Evolutionary conservation across 495 filamentous ascomycete genomes (phyloP), one percentile per base, ranked within the genome.

Genomic region (Pseudotulostoma volvatum): DNA sequence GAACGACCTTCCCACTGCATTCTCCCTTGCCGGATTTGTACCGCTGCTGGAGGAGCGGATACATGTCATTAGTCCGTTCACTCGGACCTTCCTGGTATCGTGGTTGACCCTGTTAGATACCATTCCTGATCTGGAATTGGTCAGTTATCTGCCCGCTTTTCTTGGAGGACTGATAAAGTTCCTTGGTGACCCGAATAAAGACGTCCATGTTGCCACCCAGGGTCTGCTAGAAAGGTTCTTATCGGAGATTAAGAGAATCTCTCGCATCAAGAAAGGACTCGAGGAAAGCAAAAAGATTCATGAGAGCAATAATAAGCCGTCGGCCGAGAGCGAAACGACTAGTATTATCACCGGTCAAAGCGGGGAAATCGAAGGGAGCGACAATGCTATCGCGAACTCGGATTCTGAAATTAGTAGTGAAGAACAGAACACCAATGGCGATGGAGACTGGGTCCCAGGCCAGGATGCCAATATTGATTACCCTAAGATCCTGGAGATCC

Each of bases 381-480:
- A 70, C 9, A 63, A 61, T 43, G 58, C 59, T 2, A 54, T 74
- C 18, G 68, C 67, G 15, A 73, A 77, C 35, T 71, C 61, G 1
- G 71, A 69, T 17, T 63, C 60, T 3, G 60, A 63, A 19, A n/a
- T n/a, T n/a, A n/a, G n/a, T n/a, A 66, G 69, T 30, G 76, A 77
- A 18, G 77, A 81, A 16, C 76, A 79, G 18, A 65, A 64, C 4
- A 71, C 71, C 31, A 77, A 62, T 9, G 49, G 67, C 31, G 87
- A 95, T 44, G 87, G 84, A 36, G 87, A 93, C 44, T 99, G 86
- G 86, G 74, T 96, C 15, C 92, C 92, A 0, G 92, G 92, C 2
- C 90, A 96, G 63, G 92, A 99, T 58, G 84, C 96, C 3, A 79
- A 90, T 38, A 81, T 99, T 37, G 88, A 96, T 57, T 78, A 93